Evolutionary conservation across 164 flowering plant genomes (phyloP), one percentile per base, ranked within the genome.

Genomic region (Magnolia kwangsiensis): DNA sequence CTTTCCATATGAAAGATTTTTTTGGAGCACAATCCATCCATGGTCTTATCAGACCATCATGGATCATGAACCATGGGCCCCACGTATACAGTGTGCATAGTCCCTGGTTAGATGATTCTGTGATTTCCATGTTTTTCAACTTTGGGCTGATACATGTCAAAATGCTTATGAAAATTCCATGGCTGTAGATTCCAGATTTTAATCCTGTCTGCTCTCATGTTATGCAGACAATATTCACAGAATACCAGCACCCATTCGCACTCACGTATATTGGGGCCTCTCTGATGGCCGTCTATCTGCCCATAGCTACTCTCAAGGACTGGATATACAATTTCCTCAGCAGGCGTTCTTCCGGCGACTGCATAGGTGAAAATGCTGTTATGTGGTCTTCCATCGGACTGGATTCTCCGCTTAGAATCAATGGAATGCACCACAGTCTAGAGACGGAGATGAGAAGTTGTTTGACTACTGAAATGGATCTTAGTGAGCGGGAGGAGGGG

Each of bases 181-280:
- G 6, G 16, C 27, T 24, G 29, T 8, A 31, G 29, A 27, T 50
- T 49, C 19, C 16, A 9, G 20, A 51, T 55, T 16, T 61, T 9
- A 10, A 73, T 27, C 69, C 75, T 49, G 69, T 27, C 24, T 29
- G 50, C 81, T 8, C 7, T 81, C 37, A 55, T 80, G 71, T 73
- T 31, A 29, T 83, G 80, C 91, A 90, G 94, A 83, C 82, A 59
- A 88, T 89, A 21, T 90, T 89, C 71, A 20, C 69, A 31, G 84
- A 83, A 75, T 89, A 90, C 67, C 85, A 72, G 67, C 94, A 88
- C 69, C 94, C 94, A 58, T 90, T 90, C 74, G 89, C 85, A 21
- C 67, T 90, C 63, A 84, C 94, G 0, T 90, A 89, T 77, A 78
- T 89, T n/a, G 92, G 91, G 50, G 86, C 81, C 16, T 87, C 94